Base-by-base conservation (phyloP, 345 rosid genomes). In the Gossypium ekmanianum region DNA sequence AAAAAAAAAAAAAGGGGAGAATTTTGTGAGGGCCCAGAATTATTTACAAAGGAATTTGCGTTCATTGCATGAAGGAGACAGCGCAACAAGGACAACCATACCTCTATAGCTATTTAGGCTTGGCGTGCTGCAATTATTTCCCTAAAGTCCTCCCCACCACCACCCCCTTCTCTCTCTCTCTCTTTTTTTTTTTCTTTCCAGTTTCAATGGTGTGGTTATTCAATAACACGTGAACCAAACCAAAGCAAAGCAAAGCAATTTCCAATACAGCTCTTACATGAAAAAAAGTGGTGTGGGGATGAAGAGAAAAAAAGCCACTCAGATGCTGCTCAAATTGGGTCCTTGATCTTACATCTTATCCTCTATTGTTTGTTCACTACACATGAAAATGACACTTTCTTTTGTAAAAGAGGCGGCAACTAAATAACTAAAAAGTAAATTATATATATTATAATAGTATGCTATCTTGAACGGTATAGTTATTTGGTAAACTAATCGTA, bases 91-190 rank as follows among this genome's bases (percentile, higher is more conserved):
- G 41, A 48, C 57, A 68, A 50, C 44, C 72, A 26, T 26, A 26
- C 14, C 72, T 48, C 7, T 24, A 47, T 26, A 3, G 39, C 20
- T 22, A 48, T 47, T 24, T 48, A 68, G 72, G 41, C 12, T n/a
- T 68, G 48, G 72, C 72, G 57, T 68, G 57, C 57, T 26, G 72
- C 57, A 50, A 54, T n/a, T 50, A n/a, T 68, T 54, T 48, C 58
- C 58, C 72, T 48, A 13, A 18, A 68, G 10, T 14, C 55, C 57
- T 50, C 39, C 17, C 41, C 7, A 34, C 41, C 0, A 0, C 11
- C 2, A 3, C 41, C 41, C 3, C 6, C 2, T 54, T 26, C 11
- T 44, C 7, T n/a, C 58, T 54, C 18, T 16, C 59, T 9, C 2
- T 20, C 0, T 56, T 56, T 7, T n/a, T n/a, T 24, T 12, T 48